These are phyloP conservation scores for Magnaporthiopsis incrustans DNA, from an alignment of 2,329 filamentous ascomycete genomes.

Conservation along the genomic window DNA sequence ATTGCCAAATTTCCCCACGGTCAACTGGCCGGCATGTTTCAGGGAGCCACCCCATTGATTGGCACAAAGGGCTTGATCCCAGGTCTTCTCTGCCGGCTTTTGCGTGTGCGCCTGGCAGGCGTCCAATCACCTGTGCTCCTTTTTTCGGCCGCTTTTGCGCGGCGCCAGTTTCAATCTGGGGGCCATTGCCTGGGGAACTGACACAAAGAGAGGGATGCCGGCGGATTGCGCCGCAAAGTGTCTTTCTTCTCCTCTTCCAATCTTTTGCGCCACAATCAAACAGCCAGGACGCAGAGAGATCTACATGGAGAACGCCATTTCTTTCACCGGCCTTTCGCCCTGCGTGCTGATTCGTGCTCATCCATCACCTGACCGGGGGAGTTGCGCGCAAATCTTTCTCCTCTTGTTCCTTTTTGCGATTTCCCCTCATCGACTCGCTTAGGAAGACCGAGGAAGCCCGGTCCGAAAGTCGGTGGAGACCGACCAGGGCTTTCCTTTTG, in stretches of 20 bases:
- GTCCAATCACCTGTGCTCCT: neutral
- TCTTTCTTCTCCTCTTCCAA: neutral
- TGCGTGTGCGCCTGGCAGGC: too few species aligned
- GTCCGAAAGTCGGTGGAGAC: neutral
- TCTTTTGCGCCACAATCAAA: neutral
- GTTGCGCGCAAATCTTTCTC: neutral
- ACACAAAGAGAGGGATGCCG: too few species aligned
- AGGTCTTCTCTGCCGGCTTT: too few species aligned
- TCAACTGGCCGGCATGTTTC: neutral
- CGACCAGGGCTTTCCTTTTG: neutral
- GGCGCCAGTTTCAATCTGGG: neutral
- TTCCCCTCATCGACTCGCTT: neutral
- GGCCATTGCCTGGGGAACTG: too few species aligned
- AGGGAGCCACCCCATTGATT: neutral
- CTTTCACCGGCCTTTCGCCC: neutral
- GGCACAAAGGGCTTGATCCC: neutral
- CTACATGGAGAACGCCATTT: neutral
- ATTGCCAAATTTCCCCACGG: neutral
- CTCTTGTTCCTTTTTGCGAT: too few species aligned
- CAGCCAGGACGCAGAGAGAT: neutral
- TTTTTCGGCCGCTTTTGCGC: neutral
- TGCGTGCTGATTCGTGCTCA: neutral
- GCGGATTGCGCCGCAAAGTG: neutral
- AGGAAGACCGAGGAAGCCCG: neutral
- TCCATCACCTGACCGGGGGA: neutral